These are phyloP conservation scores for Aspergillus sp. DNA, from an alignment of 2,329 filamentous ascomycete species.

Conservation along the genomic window DNA sequence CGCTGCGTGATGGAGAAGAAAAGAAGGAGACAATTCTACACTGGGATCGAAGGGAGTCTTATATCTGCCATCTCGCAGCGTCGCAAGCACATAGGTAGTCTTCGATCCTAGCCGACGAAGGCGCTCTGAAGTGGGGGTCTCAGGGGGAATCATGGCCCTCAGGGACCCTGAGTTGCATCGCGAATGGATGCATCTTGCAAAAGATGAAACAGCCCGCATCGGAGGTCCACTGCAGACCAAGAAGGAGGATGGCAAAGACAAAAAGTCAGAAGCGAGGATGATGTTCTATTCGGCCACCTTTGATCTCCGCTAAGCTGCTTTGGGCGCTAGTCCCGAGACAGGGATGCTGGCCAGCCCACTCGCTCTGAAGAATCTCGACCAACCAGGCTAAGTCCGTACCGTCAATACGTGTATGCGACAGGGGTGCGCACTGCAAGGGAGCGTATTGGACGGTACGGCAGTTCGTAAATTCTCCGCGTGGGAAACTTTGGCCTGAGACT, in stretches of 20 bases:
- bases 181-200: conserved; percentile 2
- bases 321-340: neutral
- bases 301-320: neutral
- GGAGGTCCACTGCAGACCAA: neutral
- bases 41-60: conserved; percentile 19
- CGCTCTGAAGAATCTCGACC: conserved; percentile 4
- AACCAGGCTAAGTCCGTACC: neutral
- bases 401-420: neutral
- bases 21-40: conserved; percentile 4
- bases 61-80: conserved; percentile 12
- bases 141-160: neutral
- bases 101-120: conserved; percentile 5
- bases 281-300: conserved; percentile 5
- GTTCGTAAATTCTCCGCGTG: neutral
- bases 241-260: neutral
- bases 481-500: neutral
- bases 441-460: neutral
- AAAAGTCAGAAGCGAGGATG: neutral
- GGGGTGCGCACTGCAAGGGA: too few species aligned
- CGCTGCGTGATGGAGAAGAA: conserved; percentile 21
- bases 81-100: neutral
- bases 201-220: conserved; percentile 7
- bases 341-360: neutral
- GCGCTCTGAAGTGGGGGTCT: neutral
- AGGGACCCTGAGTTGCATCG: conserved; percentile 5